A percentile compares a stretch with the other conserved stretches of the same genome.
Evolutionary conservation across 495 filamentous ascomycete species (phyloP).

Genomic region (Talaromyces borbonicus): DNA sequence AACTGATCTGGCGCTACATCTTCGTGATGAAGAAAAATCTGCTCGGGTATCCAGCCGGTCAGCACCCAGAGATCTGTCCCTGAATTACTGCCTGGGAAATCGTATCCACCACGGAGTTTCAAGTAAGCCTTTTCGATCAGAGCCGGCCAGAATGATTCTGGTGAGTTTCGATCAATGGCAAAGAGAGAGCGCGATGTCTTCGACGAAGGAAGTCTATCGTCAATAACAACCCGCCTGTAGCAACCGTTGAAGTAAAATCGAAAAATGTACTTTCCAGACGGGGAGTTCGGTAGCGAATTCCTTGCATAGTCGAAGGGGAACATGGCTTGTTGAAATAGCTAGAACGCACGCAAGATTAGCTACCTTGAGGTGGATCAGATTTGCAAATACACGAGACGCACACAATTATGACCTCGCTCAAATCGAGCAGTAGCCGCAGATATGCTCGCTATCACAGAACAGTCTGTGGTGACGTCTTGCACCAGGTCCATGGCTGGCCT

Average conservation of each 20-base stretch:
- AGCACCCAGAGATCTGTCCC: conserved; percentile 86
- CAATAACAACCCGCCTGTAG: conserved; percentile 76
- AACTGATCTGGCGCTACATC: conserved; percentile 63
- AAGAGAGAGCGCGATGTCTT: conserved; percentile 62
- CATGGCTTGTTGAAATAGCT: conserved; percentile 61
- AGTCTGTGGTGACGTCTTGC: conserved; percentile 90
- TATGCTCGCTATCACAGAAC: conserved; percentile 92
- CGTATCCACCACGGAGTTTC: conserved; percentile 93
- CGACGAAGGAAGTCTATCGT: conserved; percentile 82
- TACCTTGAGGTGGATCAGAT: not conserved
- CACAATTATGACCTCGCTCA: conserved; percentile 50
- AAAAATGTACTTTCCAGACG: conserved; percentile 82
- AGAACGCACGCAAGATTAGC: conserved; percentile 4
- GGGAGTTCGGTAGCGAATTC: conserved; percentile 48
- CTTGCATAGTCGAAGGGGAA: conserved; percentile 58
- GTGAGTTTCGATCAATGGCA: conserved; percentile 80
- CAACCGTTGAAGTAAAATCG: conserved; percentile 93
- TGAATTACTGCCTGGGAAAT: conserved; percentile 98
- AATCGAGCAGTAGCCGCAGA: conserved; percentile 67
- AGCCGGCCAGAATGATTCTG: conserved; percentile 76
- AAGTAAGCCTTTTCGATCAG: conserved; percentile 94
- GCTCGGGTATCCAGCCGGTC: conserved; percentile 94
- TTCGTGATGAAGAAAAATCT: conserved; percentile 78
- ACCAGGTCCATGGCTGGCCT: conserved; percentile 61
- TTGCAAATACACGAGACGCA: conserved; percentile 15